phyloP scores from a whole-genome alignment of 352 stramenopile genomes.

The Phytophthora aleatoria region DNA sequence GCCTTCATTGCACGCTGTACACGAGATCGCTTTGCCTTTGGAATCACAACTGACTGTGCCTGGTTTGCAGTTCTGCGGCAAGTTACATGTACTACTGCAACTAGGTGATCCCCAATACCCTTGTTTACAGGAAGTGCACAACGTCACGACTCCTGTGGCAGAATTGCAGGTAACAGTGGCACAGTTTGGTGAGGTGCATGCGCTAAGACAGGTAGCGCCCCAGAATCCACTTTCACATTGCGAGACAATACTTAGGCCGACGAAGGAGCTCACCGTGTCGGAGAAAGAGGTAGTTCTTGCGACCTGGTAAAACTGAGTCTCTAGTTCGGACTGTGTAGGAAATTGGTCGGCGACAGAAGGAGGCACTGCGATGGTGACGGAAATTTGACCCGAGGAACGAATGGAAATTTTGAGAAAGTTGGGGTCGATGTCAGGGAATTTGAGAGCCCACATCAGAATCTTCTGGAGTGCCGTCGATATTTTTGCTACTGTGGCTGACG shows the following conservation, averaged over 20 bases:
- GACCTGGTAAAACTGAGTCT: neutral
- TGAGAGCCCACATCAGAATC: conserved; percentile 2
- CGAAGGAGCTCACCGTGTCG: neutral
- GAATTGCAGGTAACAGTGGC: neutral
- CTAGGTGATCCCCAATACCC: neutral
- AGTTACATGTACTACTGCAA: neutral
- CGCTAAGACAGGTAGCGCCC: neutral
- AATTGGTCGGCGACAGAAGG: conserved; percentile 7
- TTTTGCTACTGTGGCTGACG: neutral
- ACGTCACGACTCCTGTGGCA: neutral
- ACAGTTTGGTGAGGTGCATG: neutral
- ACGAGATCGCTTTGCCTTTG: neutral
- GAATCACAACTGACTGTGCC: neutral
- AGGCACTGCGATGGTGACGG: neutral
- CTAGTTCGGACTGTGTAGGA: neutral
- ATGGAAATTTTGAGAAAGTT: conserved; percentile 10
- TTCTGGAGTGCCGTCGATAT: conserved; percentile 6
- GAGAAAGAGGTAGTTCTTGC: neutral
- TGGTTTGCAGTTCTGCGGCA: neutral
- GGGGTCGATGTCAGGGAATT: conserved; percentile 10
- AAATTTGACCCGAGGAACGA: conserved; percentile 1
- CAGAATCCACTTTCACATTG: conserved; percentile 1
- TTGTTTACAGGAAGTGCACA: neutral
- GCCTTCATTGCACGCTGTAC: conserved; percentile 1
- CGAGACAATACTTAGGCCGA: neutral